These are phyloP conservation scores for Lasiosphaeria miniovina DNA, from an alignment of 495 filamentous ascomycete genomes.

Conservation along the genomic window DNA sequence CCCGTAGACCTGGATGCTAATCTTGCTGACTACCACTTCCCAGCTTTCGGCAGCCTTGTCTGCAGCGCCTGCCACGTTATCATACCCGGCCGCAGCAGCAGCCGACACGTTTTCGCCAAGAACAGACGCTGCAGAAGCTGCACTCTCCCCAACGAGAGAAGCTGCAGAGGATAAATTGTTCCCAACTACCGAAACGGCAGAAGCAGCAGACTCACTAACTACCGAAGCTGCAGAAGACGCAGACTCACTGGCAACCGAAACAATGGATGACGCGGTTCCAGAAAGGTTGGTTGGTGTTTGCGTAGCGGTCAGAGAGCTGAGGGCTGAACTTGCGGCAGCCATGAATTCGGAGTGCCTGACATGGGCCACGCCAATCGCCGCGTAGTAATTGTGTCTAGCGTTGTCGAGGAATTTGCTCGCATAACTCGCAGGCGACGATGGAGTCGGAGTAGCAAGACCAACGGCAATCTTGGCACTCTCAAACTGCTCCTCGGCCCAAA, in stretches of 20 bases:
- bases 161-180: constrained; percentile 32
- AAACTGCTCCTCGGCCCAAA: constrained; percentile 63
- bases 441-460: constrained; percentile 49
- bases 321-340: constrained; percentile 60
- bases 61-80: constrained; percentile 29
- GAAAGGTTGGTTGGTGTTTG: constrained; percentile 47
- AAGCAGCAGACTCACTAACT: constrained; percentile 28
- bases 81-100: constrained; percentile 26
- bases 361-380: constrained; percentile 72
- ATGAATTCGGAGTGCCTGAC: constrained; percentile 73
- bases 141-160: constrained; percentile 22
- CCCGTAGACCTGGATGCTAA: constrained; percentile 72
- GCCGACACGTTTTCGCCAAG: constrained; percentile 28
- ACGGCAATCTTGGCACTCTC: constrained; percentile 56
- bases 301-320: constrained; percentile 49
- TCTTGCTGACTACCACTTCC: constrained; percentile 63
- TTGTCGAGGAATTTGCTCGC: constrained; percentile 55
- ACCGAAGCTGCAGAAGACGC: constrained; percentile 31
- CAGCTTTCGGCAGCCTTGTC: constrained; percentile 52
- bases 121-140: constrained; percentile 33
- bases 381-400: constrained; percentile 71
- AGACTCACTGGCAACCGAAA: constrained; percentile 29
- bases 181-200: constrained; percentile 34
- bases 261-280: constrained; percentile 39
- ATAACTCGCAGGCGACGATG: constrained; percentile 44